Evolutionary conservation across 805 yeast species (phyloP), one percentile per base, ranked within the genome.

Genomic region (Yamadazyma scolyti): DNA sequence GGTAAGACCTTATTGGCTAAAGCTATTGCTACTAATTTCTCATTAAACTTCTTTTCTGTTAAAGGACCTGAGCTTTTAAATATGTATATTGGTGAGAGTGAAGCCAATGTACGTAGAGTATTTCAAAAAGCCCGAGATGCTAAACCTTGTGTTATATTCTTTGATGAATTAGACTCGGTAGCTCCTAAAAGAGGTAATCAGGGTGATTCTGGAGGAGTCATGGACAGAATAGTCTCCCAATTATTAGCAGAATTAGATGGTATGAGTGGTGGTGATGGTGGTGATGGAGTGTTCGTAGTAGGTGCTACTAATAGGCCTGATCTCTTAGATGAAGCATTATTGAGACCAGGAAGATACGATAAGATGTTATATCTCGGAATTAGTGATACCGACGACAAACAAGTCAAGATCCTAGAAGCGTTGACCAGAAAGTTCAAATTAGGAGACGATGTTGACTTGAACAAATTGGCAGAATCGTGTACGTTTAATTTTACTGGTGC

Each of bases 301-400:
- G 98, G 98, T n/a, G 98, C 98, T 4, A 93, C 98, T 0, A 93
- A 93, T 49, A 72, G 98, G 47, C 98, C 98, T 0, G 98, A 93
- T 62, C 63, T 93, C 40, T 65, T 93, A 25, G 98, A 93, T 52
- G 97, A 90, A 53, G 97, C 97, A 0, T 66, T 93, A 28, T 61
- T 93, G 35, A 74, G 98, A 52, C 96, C 96, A 0, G 96, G 96
- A 3, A 71, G 98, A 52, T 93, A 93, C 52, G 98, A 93, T 56
- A 93, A 89, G 57, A 77, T 93, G 89, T 66, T 93, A 29, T 93
- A 93, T 49, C 65, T 93, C 34, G 98, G 98, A 5, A 86, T 93
- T 14, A 75, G 95, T 1, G 97, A 90, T 47, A 85, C 96, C 0
- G 79, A 86, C 51, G 89, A 80, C 5, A 88, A 90, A 50, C 97